Evolutionary conservation across 2,329 filamentous ascomycete species (phyloP), one percentile per base, ranked within the genome.

Genomic region (Fusarium sambucinum): DNA sequence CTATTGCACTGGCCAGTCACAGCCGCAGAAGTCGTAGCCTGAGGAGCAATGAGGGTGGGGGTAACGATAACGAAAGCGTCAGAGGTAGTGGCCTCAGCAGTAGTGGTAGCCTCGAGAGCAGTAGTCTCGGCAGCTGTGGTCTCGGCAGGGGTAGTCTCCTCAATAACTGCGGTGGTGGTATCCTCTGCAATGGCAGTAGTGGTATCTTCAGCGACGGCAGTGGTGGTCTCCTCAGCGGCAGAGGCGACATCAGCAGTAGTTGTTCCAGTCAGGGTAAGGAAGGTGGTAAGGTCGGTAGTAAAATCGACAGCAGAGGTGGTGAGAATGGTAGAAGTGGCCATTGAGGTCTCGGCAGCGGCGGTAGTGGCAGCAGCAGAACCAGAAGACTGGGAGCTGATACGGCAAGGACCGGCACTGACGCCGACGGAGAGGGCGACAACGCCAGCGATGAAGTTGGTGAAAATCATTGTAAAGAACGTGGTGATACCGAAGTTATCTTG

Each of bases 231-330:
- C n/a, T 40, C 48, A 17, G 27, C 19, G 2, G 48, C 13, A 11
- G 48, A 32, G 5, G 50, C 42, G 27, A 21, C 19, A 8, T 33
- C 38, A 12, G 35, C 37, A 10, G 40, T 32, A 6, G 29, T 25
- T 35, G 30, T 47, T 7, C n/a, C 45, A 21, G 45, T 51, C 17
- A 46, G 5, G 32, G 40, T 46, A 7, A 54, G 7, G 30, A 54
- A 55, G 14, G 51, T 46, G 6, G 51, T 46, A 4, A 54, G 21
- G 27, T 54, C 40, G 14, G 51, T 54, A n/a, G 40, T 46, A 23
- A 46, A 11, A 7, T 46, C 30, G 23, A 46, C 2, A 8, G 4
- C 40, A 23, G 40, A 37, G 30, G 40, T 54, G 17, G 51, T 55
- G 23, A 37, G 30, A 17, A 35, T 5, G 16, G 23, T 30, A 30